A percentile compares a stretch with the other conserved stretches of the same genome.
These are phyloP conservation scores for Lasiodiplodia gonubiensis DNA, from an alignment of 2,329 filamentous ascomycete genomes.

Conservation along the genomic window DNA sequence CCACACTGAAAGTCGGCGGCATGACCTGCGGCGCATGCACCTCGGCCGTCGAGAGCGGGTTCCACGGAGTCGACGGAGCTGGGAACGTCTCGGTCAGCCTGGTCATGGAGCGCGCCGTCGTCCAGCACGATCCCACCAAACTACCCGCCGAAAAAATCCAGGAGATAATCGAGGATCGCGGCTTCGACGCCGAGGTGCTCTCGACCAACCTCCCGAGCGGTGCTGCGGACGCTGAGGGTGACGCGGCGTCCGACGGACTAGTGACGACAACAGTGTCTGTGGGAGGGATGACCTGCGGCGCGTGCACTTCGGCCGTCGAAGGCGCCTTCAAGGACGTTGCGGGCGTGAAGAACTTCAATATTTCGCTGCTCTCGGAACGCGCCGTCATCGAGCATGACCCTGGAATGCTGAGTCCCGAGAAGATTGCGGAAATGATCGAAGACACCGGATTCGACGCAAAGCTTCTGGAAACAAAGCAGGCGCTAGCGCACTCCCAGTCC, in stretches of 20 bases:
- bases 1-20: constrained; percentile 86
- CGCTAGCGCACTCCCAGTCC: constrained; percentile 37
- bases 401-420: constrained; percentile 56
- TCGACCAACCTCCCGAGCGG: constrained; percentile 70
- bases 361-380: constrained; percentile 82
- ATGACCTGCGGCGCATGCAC: constrained; percentile 92
- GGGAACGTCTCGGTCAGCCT: constrained; percentile 89
- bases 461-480: constrained; percentile 71
- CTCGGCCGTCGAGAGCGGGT: constrained; percentile 90
- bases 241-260: constrained; percentile 39
- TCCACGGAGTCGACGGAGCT: constrained; percentile 80
- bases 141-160: constrained; percentile 77
- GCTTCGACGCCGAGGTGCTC: constrained; percentile 90
- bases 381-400: constrained; percentile 84
- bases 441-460: constrained; percentile 80
- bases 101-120: constrained; percentile 93
- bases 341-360: constrained; percentile 77
- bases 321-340: constrained; percentile 76
- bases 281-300: constrained; percentile 89
- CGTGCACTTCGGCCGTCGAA: constrained; percentile 86
- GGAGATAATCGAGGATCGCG: constrained; percentile 88
- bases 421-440: constrained; percentile 65
- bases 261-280: constrained; percentile 76
- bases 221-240: constrained; percentile 45
- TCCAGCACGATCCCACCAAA: constrained; percentile 81